Percentiles rank a stretch among this genome's conserved stretches.
Conservation (phyloP, 176 grass and related monocot genomes). For the Alopecurus myosuroides region DNA sequence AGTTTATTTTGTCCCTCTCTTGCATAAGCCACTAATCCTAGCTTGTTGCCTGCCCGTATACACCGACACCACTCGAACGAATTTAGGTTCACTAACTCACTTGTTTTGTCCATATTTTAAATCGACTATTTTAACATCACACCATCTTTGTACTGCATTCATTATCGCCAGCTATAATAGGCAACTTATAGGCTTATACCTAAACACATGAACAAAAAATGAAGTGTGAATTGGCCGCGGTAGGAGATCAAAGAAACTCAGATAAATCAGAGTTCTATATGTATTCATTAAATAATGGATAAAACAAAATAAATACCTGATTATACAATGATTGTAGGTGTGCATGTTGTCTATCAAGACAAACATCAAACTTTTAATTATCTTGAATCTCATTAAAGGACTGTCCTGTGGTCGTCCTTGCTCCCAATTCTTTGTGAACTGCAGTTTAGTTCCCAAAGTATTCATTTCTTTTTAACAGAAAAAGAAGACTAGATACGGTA, state of each 20-base stretch:
- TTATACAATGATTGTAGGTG: neutral
- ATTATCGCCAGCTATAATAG: neutral
- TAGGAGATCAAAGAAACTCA: neutral
- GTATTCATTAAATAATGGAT: neutral
- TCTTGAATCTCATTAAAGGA: no score
- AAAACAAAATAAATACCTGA: neutral
- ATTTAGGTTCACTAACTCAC: neutral
- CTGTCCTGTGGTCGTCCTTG: neutral
- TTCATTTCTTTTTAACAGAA: neutral
- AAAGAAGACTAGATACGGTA: neutral
- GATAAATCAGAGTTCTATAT: neutral
- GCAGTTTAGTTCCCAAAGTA: neutral
- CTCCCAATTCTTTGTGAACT: neutral
- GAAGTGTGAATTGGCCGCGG: neutral
- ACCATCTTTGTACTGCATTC: neutral
- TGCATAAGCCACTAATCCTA: neutral
- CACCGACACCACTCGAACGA: neutral
- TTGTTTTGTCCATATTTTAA: neutral
- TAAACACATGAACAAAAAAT: neutral
- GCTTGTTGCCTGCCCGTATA: neutral
- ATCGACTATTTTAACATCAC: neutral
- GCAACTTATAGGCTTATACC: neutral
- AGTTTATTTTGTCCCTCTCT: neutral
- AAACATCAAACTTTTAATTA: neutral
- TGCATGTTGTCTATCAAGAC: neutral